Evolutionary conservation across 495 filamentous ascomycete genomes (phyloP).

Genomic region (Talaromyces liani): DNA sequence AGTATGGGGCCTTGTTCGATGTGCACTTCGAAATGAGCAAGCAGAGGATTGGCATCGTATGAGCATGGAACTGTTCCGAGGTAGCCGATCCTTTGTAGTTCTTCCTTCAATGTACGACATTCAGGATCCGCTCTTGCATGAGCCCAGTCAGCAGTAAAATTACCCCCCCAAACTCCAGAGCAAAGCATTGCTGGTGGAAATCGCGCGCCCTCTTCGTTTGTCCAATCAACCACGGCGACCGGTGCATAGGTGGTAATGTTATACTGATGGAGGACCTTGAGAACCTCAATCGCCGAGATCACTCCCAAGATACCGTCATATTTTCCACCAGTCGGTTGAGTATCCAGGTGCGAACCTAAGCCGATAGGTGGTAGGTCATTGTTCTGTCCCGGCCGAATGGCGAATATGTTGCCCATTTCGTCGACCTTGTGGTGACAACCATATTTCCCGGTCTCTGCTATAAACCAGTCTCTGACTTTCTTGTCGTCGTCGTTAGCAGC

Average conservation of each 20-base stretch:
- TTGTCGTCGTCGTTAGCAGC: constrained; percentile 62
- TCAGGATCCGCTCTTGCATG: constrained; percentile 46
- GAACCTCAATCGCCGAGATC: constrained; percentile 58
- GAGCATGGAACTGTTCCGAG: constrained; percentile 40
- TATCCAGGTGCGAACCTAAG: constrained; percentile 43
- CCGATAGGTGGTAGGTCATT: constrained; percentile 31
- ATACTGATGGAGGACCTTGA: constrained; percentile 58
- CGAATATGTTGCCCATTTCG: constrained; percentile 68
- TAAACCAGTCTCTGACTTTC: constrained; percentile 63
- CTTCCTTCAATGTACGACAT: constrained; percentile 37
- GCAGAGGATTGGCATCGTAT: constrained; percentile 41
- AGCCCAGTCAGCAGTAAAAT: constrained; percentile 51
- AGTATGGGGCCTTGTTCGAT: constrained; percentile 74
- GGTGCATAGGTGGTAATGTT: constrained; percentile 55
- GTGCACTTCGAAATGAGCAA: constrained; percentile 72
- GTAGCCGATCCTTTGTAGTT: constrained; percentile 62
- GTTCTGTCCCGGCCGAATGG: constrained; percentile 46
- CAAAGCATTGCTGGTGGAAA: constrained; percentile 69
- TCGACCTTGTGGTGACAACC: constrained; percentile 55
- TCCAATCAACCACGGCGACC: constrained; percentile 69
- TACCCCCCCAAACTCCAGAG: constrained; percentile 67
- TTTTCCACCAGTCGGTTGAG: constrained; percentile 66
- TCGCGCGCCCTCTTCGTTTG: constrained; percentile 73
- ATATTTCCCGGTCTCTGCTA: constrained; percentile 47
- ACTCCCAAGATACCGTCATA: constrained; percentile 69